phyloP scores from a whole-genome alignment of 2,329 filamentous ascomycete genomes.

The Claviceps cyperi region DNA sequence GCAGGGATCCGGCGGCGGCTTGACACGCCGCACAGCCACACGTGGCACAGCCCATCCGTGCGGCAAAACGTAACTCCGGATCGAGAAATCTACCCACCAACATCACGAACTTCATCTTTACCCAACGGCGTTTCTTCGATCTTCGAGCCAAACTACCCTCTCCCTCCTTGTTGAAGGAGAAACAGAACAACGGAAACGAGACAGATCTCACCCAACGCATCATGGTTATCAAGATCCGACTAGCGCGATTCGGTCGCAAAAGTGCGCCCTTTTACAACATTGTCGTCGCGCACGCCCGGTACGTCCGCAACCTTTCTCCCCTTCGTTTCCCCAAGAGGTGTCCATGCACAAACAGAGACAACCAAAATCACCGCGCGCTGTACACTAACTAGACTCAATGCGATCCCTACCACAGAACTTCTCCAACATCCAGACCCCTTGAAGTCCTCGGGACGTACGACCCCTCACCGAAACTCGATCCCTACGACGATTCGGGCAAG shows the following conservation, averaged over 20 bases:
- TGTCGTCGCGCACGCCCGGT: constrained; percentile 86
- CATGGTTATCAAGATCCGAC: constrained; percentile 90
- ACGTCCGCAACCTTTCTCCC: constrained; percentile 10
- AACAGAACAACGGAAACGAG: background rate
- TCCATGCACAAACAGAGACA: background rate
- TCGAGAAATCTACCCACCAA: constrained; percentile 9
- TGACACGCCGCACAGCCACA: background rate
- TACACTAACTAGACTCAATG: background rate
- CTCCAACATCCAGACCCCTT: constrained; percentile 74
- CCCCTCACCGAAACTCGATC: constrained; percentile 47
- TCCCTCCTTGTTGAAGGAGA: background rate
- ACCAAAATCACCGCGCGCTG: background rate
- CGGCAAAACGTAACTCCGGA: constrained; percentile 24
- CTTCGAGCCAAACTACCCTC: background rate
- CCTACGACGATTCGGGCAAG: constrained; percentile 46
- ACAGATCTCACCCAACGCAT: background rate
- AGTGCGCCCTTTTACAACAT: constrained; percentile 97
- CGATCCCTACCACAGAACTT: constrained; percentile 43
- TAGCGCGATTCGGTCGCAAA: constrained; percentile 81
- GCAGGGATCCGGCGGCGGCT: no score
- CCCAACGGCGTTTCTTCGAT: no score
- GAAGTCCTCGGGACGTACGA: constrained; percentile 81
- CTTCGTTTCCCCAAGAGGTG: background rate
- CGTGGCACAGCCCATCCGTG: constrained; percentile 9
- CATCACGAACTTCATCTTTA: background rate